A percentile compares a stretch with the other conserved stretches of the same genome.
Conservation (phyloP, 768 basidiomycete genomes). For the Mycena rosella region DNA sequence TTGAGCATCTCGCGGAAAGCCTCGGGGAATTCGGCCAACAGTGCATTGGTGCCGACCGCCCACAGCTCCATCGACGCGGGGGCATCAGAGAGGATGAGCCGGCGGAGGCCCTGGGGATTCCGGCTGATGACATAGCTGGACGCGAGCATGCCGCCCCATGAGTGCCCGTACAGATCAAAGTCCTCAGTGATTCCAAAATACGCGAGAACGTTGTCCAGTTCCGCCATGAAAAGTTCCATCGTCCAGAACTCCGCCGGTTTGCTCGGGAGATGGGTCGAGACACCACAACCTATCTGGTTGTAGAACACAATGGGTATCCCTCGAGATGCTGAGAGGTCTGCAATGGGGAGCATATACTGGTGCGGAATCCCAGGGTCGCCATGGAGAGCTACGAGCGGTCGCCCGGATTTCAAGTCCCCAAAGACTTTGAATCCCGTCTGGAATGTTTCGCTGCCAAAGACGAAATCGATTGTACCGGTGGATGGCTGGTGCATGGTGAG, state of each 20-base stretch:
- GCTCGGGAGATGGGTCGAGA: conserved; percentile 61
- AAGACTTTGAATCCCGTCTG: conserved; percentile 60
- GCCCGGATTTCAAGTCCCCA: conserved; percentile 52
- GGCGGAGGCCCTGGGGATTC: conserved; percentile 37
- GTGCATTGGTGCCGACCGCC: conserved; percentile 40
- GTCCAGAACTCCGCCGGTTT: conserved; percentile 62
- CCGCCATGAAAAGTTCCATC: conserved; percentile 58
- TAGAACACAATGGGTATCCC: conserved; percentile 61
- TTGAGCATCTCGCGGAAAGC: conserved; percentile 44
- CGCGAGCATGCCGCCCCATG: conserved; percentile 63
- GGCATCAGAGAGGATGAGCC: conserved; percentile 49
- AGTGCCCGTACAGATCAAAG: conserved; percentile 63
- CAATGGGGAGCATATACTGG: conserved; percentile 26
- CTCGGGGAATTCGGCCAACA: conserved; percentile 43
- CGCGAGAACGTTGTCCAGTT: conserved; percentile 58
- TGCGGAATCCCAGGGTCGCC: conserved; percentile 57
- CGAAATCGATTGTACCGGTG: too few relatives aligned
- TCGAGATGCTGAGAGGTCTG: conserved; percentile 32
- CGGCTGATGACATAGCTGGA: conserved; percentile 35
- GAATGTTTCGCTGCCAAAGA: conserved; percentile 40
- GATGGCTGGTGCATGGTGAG: too few relatives aligned
- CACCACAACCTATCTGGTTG: conserved; percentile 64
- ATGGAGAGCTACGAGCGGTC: conserved; percentile 58
- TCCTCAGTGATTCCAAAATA: conserved; percentile 55
- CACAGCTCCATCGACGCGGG: conserved; percentile 48